Percentiles rank a stretch among this genome's conserved stretches.
These are phyloP conservation scores for Populus alba DNA, from an alignment of 345 rosid species.

Conservation along the genomic window DNA sequence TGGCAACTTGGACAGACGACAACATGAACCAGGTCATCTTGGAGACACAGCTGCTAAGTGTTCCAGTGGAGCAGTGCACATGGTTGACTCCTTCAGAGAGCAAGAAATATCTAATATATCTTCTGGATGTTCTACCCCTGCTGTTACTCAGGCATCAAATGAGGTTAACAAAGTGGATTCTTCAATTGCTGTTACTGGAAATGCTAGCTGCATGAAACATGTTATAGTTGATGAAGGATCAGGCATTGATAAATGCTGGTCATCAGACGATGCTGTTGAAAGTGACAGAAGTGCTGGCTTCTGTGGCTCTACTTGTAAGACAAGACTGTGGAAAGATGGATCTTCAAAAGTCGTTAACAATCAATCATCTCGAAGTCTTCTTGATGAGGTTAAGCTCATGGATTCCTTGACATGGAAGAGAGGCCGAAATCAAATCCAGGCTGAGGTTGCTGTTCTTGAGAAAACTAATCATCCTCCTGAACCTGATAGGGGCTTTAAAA, in stretches of 20 bases:
- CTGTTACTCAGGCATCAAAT: conserved; percentile 40
- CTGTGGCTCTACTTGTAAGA: conserved; percentile 20
- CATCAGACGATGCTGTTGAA: conserved; percentile 44
- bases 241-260: conserved; percentile 46
- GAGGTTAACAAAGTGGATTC: conserved; percentile 33
- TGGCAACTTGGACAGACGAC: conserved; percentile 16
- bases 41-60: conserved; percentile 24
- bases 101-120: conserved; percentile 45
- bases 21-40: conserved; percentile 14
- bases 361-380: conserved; percentile 38
- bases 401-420: conserved; percentile 45
- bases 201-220: conserved; percentile 20
- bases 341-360: conserved; percentile 16
- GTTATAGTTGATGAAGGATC: conserved; percentile 51
- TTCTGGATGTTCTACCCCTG: conserved; percentile 42
- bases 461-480: conserved; percentile 23
- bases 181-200: conserved; percentile 28
- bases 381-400: conserved; percentile 55
- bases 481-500: conserved; percentile 18
- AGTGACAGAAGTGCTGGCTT: conserved; percentile 45
- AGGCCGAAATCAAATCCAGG: conserved; percentile 23
- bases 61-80: conserved; percentile 17
- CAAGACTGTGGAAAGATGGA: conserved; percentile 11
- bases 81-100: conserved; percentile 26
- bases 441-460: conserved; percentile 16